Conservation (phyloP, 83 land plant genomes). For the Isoetes engelmannii region DNA sequence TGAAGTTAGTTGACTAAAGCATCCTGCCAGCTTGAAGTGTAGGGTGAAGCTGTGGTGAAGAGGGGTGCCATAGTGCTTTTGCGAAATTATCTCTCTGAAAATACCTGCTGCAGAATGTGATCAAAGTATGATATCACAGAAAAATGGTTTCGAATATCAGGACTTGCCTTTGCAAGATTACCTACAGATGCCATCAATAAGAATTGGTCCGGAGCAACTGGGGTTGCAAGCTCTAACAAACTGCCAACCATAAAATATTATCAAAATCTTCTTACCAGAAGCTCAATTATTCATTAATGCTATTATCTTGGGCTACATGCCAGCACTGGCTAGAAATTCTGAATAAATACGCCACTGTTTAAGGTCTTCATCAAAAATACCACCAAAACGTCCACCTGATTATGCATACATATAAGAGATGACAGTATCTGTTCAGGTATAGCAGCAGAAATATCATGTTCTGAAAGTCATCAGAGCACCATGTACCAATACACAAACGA, state of each 20-base stretch:
- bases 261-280: neutral
- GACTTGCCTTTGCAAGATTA: constrained; percentile 79
- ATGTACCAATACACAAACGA: constrained; percentile 82
- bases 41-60: no score
- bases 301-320: constrained; percentile 45
- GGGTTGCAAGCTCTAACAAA: constrained; percentile 93
- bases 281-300: constrained; percentile 2
- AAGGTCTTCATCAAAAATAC: constrained; percentile 96
- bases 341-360: constrained; percentile 99
- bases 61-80: no score
- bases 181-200: constrained; percentile 89
- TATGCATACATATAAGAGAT: neutral
- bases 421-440: neutral
- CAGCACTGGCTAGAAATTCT: constrained; percentile 93
- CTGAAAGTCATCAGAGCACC: neutral
- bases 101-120: no score
- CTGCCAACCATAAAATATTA: constrained; percentile 38
- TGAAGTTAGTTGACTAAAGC: no score
- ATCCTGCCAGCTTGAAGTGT: no score
- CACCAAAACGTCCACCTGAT: constrained; percentile 92
- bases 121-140: no score
- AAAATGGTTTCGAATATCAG: neutral
- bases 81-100: no score
- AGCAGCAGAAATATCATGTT: neutral
- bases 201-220: constrained; percentile 65